Percentiles rank a stretch among this genome's conserved stretches.
Evolutionary conservation across 2,329 filamentous ascomycete species (phyloP).

Genomic region (Trichoderma atroviride): DNA sequence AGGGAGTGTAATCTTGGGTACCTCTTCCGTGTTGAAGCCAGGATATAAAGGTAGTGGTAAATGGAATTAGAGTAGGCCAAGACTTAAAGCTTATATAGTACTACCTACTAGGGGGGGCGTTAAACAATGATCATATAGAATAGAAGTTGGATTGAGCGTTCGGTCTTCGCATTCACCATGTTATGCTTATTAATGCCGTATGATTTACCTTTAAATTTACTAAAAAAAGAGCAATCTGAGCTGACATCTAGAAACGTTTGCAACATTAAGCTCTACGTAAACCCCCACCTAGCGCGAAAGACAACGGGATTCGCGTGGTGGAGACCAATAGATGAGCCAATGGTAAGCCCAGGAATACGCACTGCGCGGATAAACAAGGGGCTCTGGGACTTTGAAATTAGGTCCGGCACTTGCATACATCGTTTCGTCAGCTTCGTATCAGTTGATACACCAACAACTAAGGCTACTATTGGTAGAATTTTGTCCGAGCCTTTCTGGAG

Average conservation of each 20-base stretch:
- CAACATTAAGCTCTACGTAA: neutral
- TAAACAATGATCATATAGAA: neutral
- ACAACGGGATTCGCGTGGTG: neutral
- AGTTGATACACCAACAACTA: neutral
- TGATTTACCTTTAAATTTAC: neutral
- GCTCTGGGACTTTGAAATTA: neutral
- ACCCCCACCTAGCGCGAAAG: neutral
- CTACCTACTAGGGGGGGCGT: neutral
- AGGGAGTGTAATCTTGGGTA: neutral
- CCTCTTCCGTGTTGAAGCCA: neutral
- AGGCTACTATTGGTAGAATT: neutral
- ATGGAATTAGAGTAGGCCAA: neutral
- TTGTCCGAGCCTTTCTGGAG: neutral
- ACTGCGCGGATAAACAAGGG: slow-evolving; percentile 11
- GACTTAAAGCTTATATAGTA: neutral
- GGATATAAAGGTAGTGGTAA: neutral
- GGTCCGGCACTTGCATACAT: neutral
- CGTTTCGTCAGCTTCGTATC: slow-evolving; percentile 5
- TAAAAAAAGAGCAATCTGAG: neutral
- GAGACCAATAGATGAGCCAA: neutral
- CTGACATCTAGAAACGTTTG: neutral
- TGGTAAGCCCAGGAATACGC: slow-evolving; percentile 7
- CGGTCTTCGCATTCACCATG: neutral
- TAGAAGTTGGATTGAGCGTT: neutral
- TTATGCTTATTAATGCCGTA: neutral